These are phyloP conservation scores for Fraxinus paxiana DNA, from an alignment of 305 asterid species.

Conservation along the genomic window DNA sequence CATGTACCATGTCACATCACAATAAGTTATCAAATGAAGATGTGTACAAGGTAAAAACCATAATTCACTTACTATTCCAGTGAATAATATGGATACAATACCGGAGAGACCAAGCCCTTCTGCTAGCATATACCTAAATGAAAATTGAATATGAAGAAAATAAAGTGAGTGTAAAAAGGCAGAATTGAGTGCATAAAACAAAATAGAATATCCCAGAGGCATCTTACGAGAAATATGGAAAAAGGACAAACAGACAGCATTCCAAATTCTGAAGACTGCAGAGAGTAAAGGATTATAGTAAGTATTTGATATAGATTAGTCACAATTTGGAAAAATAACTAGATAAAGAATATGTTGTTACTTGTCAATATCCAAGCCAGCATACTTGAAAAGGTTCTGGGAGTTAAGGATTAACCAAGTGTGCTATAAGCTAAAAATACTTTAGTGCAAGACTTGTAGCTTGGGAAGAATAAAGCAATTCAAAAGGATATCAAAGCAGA, in stretches of 20 bases:
- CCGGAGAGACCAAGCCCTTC: conserved; percentile 99
- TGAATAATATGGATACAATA: conserved; percentile 89
- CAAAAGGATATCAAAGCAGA: conserved; percentile 94
- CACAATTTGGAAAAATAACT: neutral
- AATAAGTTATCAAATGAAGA: conserved; percentile 19
- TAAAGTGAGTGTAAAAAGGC: conserved; percentile 17
- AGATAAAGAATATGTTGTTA: conserved; percentile 36
- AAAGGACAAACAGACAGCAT: conserved; percentile 96
- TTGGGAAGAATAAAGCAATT: conserved; percentile 21
- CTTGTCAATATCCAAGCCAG: conserved; percentile 96
- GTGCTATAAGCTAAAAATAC: conserved; percentile 28
- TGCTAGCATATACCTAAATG: conserved; percentile 79
- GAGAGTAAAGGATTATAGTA: conserved; percentile 13
- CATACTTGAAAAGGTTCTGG: conserved; percentile 88
- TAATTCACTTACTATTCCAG: conserved; percentile 82
- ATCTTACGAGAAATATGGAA: conserved; percentile 98
- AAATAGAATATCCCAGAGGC: conserved; percentile 24
- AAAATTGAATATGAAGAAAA: conserved; percentile 25
- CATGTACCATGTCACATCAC: conserved; percentile 8
- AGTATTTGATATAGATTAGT: conserved; percentile 20
- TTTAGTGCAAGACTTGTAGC: conserved; percentile 8
- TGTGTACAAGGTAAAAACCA: conserved; percentile 17
- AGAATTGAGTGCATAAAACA: conserved; percentile 20
- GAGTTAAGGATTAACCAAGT: conserved; percentile 56
- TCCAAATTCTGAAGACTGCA: conserved; percentile 98